A percentile compares a stretch with the other conserved stretches of the same genome.
phyloP scores from a whole-genome alignment of 2,329 filamentous ascomycete genomes.

The Mycosphaerella arachidis region DNA sequence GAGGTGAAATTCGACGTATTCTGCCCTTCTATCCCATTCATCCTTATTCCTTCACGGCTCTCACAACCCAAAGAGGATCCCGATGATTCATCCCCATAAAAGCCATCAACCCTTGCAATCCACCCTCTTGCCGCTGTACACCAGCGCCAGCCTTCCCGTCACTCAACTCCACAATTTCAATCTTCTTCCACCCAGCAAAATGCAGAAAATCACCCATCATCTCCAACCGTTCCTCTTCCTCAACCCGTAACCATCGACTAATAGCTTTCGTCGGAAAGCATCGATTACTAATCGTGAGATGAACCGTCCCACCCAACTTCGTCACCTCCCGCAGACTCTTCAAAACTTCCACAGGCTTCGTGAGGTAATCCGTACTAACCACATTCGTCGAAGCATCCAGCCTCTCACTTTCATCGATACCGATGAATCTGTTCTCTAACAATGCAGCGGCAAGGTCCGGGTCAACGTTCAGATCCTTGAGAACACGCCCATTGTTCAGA shows the following conservation, averaged over 20 bases:
- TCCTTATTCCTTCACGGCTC: conserved; percentile 30
- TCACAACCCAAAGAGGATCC: conserved; percentile 46
- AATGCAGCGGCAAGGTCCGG: conserved; percentile 29
- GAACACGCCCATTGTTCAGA: conserved; percentile 31
- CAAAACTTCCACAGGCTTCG: conserved; percentile 44
- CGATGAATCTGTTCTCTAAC: conserved; percentile 8
- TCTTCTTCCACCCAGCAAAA: conserved; percentile 49
- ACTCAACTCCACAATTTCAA: conserved; percentile 51
- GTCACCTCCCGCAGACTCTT: conserved; percentile 38
- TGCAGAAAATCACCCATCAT: conserved; percentile 52
- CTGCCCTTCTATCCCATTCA: too few relatives aligned
- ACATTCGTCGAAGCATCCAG: conserved; percentile 49
- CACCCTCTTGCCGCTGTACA: conserved; percentile 9
- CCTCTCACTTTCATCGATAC: conserved; percentile 8
- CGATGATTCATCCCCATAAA: conserved; percentile 32
- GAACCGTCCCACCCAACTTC: conserved; percentile 43
- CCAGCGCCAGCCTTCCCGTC: conserved; percentile 31
- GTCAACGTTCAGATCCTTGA: conserved; percentile 45
- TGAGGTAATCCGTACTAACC: conserved; percentile 51
- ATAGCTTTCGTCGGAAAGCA: conserved; percentile 53
- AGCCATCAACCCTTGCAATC: conserved; percentile 30
- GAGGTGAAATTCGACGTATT: too few relatives aligned
- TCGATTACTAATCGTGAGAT: conserved; percentile 49
- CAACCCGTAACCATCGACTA: conserved; percentile 44
- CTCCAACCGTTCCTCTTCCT: conserved; percentile 44